Evolutionary conservation across 495 filamentous ascomycete genomes (phyloP), one percentile per base, ranked within the genome.

Genomic region (Letharia columbiana): DNA sequence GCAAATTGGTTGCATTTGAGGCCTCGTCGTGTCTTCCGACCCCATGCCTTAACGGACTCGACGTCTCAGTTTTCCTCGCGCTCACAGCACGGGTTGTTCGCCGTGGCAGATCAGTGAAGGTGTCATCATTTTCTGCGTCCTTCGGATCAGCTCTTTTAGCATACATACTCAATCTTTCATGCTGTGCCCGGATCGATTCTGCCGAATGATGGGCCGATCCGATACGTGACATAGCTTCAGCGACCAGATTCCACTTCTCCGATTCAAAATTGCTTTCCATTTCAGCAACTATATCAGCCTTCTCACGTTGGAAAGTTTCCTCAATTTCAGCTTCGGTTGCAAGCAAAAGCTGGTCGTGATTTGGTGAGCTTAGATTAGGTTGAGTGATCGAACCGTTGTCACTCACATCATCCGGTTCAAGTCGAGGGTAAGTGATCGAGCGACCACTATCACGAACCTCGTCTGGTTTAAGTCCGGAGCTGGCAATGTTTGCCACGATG

Each of bases 221-320:
- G 20, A n/a, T 47, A 66, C 64, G 64, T 39, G 37, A 50, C 64
- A 66, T 61, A 52, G 44, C 57, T 61, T 61, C 18, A 37, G 64
- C 56, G n/a, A 66, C 44, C 35, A 66, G 20, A 5, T 54, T 20
- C 57, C 57, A 66, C 39, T 66, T 66, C n/a, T 66, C 64, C 18
- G 8, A 50, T 20, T 66, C 10, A 3, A 42, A 61, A 18, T 23
- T 52, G 9, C n/a, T 45, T 54, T 60, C 58, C n/a, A 66, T 58
- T 66, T 66, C 64, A 41, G 42, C 42, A 60, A 66, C 7, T 33
- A 58, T 37, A 11, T 18, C 44, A 66, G 50, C 50, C 28, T 54
- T 54, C 13, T 54, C 50, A 33, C 50, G 50, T 9, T 54, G 50
- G 28, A 54, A 54, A 7, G 33, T 54, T 17, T 4, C 28, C 13